Evolutionary conservation across 176 grass and related monocot genomes (phyloP).

Genomic region (Panicum miliaceum): DNA sequence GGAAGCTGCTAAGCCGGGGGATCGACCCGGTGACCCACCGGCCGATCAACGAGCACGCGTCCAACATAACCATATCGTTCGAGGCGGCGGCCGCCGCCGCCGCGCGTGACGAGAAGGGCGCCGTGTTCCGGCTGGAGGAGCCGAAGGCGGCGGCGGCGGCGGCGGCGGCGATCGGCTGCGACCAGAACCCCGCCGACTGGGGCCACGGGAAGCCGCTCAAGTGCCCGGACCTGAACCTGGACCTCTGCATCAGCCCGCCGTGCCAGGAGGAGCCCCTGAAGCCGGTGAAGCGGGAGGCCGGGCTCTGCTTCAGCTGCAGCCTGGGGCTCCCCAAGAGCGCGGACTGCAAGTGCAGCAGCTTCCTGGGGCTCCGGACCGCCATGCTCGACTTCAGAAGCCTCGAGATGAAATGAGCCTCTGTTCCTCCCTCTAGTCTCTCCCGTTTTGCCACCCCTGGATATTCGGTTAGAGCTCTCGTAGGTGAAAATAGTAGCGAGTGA

Average conservation of each 20-base stretch:
- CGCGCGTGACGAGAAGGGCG: conserved; percentile 43
- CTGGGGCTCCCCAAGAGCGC: conserved; percentile 69
- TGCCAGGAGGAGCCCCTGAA: conserved; percentile 53
- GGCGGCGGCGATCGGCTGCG: background rate
- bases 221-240: conserved; percentile 90
- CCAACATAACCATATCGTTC: conserved; percentile 75
- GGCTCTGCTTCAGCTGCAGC: conserved; percentile 81
- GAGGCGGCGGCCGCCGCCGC: conserved; percentile 23
- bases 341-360: conserved; percentile 77
- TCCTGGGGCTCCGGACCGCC: conserved; percentile 62
- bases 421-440: background rate
- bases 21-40: conserved; percentile 85
- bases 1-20: conserved; percentile 79
- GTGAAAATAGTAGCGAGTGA: conserved; percentile 50
- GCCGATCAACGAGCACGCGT: conserved; percentile 53
- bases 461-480: conserved; percentile 54
- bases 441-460: conserved; percentile 37
- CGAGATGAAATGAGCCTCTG: conserved; percentile 69
- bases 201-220: conserved; percentile 63
- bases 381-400: conserved; percentile 85
- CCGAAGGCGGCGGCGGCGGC: conserved; percentile 7
- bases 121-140: conserved; percentile 42
- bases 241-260: conserved; percentile 89
- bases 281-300: conserved; percentile 60
- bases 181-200: conserved; percentile 30